Percentiles rank a stretch among this genome's conserved stretches.
Evolutionary conservation across 768 basidiomycete species (phyloP).

Genomic region (Psilocybe tampanensis): DNA sequence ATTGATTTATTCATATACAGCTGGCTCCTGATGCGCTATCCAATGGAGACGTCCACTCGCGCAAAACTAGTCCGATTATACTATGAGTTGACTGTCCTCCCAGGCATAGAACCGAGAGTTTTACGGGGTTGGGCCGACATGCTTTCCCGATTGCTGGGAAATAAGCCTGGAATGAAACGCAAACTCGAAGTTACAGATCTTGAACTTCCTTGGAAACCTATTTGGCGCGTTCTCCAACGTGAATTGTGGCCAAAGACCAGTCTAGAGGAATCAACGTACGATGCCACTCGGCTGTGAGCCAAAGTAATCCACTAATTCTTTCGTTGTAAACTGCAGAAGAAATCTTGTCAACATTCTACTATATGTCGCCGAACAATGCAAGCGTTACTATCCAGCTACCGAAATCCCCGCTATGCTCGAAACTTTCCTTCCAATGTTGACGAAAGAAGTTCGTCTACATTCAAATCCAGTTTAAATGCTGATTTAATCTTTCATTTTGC

Average conservation of each 20-base stretch:
- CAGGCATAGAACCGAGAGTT: constrained; percentile 73
- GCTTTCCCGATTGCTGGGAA: constrained; percentile 69
- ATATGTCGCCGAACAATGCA: constrained; percentile 73
- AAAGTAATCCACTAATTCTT: background rate
- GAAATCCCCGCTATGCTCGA: constrained; percentile 74
- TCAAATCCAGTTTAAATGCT: background rate
- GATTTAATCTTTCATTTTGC: constrained; percentile 2
- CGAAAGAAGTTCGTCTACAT: constrained; percentile 58
- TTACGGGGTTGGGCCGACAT: constrained; percentile 79
- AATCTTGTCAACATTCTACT: constrained; percentile 73
- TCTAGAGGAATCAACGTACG: constrained; percentile 60
- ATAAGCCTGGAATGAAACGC: constrained; percentile 63
- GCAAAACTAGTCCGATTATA: constrained; percentile 75
- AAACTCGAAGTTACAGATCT: constrained; percentile 72
- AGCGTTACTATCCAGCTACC: constrained; percentile 63
- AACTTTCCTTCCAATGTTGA: constrained; percentile 70
- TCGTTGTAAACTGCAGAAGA: constrained; percentile 38
- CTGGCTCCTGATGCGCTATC: constrained; percentile 84
- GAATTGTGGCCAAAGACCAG: constrained; percentile 76
- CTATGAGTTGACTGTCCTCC: constrained; percentile 77
- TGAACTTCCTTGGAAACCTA: constrained; percentile 69
- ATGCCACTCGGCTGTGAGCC: constrained; percentile 2
- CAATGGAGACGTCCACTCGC: constrained; percentile 67
- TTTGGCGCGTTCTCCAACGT: constrained; percentile 76
- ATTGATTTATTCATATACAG: constrained; percentile 34